These are phyloP conservation scores for Syzygium aqueum DNA, from an alignment of 345 rosid genomes.

Conservation along the genomic window DNA sequence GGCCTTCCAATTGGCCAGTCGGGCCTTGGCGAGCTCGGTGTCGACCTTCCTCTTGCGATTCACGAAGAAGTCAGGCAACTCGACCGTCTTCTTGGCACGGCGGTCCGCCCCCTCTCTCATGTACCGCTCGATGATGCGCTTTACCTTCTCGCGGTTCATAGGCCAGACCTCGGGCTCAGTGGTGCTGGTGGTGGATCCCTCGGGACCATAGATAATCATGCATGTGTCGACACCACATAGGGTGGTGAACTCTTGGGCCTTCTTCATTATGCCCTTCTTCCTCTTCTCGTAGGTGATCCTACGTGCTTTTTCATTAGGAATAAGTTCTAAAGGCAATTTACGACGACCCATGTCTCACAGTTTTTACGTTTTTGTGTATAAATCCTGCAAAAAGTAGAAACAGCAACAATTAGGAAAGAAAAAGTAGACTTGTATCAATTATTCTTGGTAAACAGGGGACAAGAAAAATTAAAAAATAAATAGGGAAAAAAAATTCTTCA, in stretches of 20 bases:
- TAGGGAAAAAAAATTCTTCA: too few species aligned
- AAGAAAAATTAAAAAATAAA: too few species aligned
- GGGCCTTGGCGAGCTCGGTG: constrained; percentile 5
- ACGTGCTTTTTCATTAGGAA: constrained; percentile 15
- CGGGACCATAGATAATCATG: too few species aligned
- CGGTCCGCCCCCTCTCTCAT: background rate
- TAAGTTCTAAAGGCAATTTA: constrained; percentile 13
- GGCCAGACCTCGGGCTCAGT: constrained; percentile 16
- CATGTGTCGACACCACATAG: too few species aligned
- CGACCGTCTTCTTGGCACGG: background rate
- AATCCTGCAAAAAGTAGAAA: too few species aligned
- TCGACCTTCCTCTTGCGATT: constrained; percentile 5
- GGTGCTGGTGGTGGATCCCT: background rate
- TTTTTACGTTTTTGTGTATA: background rate
- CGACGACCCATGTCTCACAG: constrained; percentile 16
- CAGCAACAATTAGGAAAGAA: too few species aligned
- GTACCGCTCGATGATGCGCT: constrained; percentile 9
- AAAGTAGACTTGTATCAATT: too few species aligned
- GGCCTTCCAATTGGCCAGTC: background rate
- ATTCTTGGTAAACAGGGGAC: too few species aligned
- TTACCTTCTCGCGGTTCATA: background rate
- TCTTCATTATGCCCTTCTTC: background rate
- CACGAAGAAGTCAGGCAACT: constrained; percentile 5
- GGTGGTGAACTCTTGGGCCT: constrained; percentile 4
- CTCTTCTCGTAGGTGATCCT: constrained; percentile 9